phyloP scores from a whole-genome alignment of 140 eudicot species.

The Erigeron philadelphicus region DNA sequence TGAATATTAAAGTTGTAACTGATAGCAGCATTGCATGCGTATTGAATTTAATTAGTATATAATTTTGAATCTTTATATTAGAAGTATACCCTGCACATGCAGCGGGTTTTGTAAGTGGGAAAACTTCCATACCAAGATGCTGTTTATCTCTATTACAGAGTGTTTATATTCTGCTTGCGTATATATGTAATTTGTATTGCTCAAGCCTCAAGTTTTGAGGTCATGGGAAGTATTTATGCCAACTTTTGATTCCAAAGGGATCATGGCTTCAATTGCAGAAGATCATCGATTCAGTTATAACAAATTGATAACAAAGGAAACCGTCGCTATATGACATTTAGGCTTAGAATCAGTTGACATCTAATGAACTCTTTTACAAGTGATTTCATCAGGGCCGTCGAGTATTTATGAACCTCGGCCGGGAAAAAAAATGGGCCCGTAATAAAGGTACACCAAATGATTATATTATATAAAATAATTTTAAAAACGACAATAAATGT shows the following conservation, averaged over 20 bases:
- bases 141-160: not conserved
- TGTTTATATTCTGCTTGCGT: not conserved
- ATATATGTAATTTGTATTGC: not conserved
- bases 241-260: conserved; percentile 6
- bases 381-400: too few relatives aligned
- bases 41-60: not conserved
- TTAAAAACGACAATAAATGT: too few relatives aligned
- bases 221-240: conserved; percentile 1
- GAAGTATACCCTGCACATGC: not conserved
- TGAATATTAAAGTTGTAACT: too few relatives aligned
- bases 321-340: conserved; percentile 6
- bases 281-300: not conserved
- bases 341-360: conserved; percentile 10
- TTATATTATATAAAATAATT: too few relatives aligned
- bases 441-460: too few relatives aligned
- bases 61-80: not conserved
- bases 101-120: not conserved
- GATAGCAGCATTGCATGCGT: too few relatives aligned
- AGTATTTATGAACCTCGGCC: too few relatives aligned
- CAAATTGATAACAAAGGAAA: not conserved
- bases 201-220: conserved; percentile 13
- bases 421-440: too few relatives aligned
- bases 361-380: conserved; percentile 12
- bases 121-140: not conserved
- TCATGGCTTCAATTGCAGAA: not conserved